These are phyloP conservation scores for Crithidia expoeki DNA, from an alignment of 208 protist species.

Conservation along the genomic window DNA sequence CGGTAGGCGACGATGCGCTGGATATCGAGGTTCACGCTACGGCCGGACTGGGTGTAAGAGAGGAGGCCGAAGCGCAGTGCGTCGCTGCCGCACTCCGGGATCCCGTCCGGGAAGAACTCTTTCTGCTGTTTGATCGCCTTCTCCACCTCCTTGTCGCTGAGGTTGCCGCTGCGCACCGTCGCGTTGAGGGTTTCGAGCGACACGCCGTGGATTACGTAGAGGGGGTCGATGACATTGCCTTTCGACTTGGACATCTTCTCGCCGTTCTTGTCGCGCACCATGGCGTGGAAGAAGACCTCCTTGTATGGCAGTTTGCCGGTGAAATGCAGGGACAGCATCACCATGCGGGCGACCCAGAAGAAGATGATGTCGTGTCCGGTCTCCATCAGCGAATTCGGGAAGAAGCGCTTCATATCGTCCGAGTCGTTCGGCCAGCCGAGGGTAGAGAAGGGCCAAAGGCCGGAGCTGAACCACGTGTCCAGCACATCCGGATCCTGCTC, in stretches of 20 bases:
- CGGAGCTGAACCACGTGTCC: slow-evolving; percentile 99
- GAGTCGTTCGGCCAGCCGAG: slow-evolving; percentile 96
- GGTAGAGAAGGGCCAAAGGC: slow-evolving; percentile 98
- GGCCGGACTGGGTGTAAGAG: slow-evolving; percentile 94
- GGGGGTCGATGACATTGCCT: slow-evolving; percentile 99
- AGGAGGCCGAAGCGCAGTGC: slow-evolving; percentile 99
- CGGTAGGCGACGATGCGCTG: slow-evolving; percentile 96
- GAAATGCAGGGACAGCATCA: slow-evolving; percentile 99
- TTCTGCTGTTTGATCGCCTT: slow-evolving; percentile 93
- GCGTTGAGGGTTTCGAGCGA: slow-evolving; percentile 93
- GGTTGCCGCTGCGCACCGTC: slow-evolving; percentile 94
- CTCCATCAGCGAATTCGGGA: slow-evolving; percentile 97
- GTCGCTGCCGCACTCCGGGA: slow-evolving; percentile 98
- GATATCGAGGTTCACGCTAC: slow-evolving; percentile 99
- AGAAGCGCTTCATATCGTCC: slow-evolving; percentile 96
- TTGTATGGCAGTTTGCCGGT: slow-evolving; percentile 97
- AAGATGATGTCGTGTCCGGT: slow-evolving; percentile 99
- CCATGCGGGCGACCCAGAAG: slow-evolving; percentile 99
- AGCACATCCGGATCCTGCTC: slow-evolving; percentile 99
- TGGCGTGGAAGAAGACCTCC: slow-evolving; percentile 98
- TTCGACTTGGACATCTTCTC: slow-evolving; percentile 99
- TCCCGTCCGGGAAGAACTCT: slow-evolving; percentile 95
- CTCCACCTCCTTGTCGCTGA: slow-evolving; percentile 93
- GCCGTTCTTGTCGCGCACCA: slow-evolving; percentile 99
- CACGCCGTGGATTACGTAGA: slow-evolving; percentile 98